Evolutionary conservation across 169 alveolate species (phyloP).

Genomic region (Besnoitia besnoiti): DNA sequence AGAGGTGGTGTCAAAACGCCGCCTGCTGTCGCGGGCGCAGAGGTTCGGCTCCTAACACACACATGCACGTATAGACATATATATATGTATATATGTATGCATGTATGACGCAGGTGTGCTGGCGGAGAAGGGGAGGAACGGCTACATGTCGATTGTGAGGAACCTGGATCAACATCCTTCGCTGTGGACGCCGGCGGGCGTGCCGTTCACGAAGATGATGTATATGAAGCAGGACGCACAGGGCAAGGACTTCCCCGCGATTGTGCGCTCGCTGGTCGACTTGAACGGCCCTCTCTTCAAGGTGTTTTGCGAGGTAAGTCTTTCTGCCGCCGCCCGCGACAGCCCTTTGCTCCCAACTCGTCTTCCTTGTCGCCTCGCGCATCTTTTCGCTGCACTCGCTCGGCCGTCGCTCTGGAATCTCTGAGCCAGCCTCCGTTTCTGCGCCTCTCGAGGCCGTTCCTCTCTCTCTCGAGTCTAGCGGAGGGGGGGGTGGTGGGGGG

Average conservation of each 20-base stretch:
- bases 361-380: background rate
- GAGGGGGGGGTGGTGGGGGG: no score
- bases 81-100: background rate
- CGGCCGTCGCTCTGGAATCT: background rate
- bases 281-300: slow-evolving; percentile 92
- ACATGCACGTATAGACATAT: background rate
- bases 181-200: slow-evolving; percentile 78
- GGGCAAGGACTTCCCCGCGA: slow-evolving; percentile 88
- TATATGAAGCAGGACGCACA: slow-evolving; percentile 77
- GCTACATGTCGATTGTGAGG: slow-evolving; percentile 93
- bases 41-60: background rate
- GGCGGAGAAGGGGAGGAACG: slow-evolving; percentile 87
- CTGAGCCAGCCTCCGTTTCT: background rate
- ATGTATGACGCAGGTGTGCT: slow-evolving; percentile 87
- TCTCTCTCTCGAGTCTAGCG: no score
- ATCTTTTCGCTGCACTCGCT: background rate
- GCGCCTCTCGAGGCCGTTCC: no score
- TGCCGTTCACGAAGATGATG: slow-evolving; percentile 86
- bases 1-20: no score
- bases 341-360: background rate
- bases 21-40: no score
- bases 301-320: slow-evolving; percentile 82
- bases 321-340: background rate
- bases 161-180: slow-evolving; percentile 82
- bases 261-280: slow-evolving; percentile 93